Base-by-base conservation (phyloP, 768 basidiomycete genomes). In the Mycena amicta region DNA sequence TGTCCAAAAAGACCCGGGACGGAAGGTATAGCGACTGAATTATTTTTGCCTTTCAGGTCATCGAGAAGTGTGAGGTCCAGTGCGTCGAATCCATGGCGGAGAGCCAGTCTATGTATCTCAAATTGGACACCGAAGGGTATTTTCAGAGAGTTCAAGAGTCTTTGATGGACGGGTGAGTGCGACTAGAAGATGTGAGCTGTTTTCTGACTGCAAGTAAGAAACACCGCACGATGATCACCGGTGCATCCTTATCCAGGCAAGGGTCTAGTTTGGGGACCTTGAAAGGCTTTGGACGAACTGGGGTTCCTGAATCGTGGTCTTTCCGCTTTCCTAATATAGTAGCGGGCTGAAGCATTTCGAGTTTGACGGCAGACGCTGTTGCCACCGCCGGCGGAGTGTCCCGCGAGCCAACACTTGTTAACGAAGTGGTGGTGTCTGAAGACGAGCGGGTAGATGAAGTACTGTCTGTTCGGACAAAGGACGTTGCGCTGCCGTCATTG, bases 111-210 rank as follows among this genome's bases (percentile, higher is more conserved):
- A 77, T 69, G 1, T 83, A 86, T 75, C 62, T 85, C 82, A 70
- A 80, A 86, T 53, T 82, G 84, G 2, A 77, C 79, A 8, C 83
- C 80, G 56, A 75, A 80, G 2, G 76, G 72, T 4, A 83, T 57
- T 1, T 68, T 58, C 22, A 53, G 61, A 12, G 22, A 1, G 12
- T 57, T 33, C 30, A 63, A 59, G 28, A 50, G 23, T 6, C 62
- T 30, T 20, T 61, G 53, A 23, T 56, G 53, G 18, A 52, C 20
- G 16, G 58, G 39, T 25, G 61, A 60, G 53, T 60, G 50, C 33
- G 56, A 52, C 64, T 60, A 22, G 39, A 22, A n/a, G n/a, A n/a
- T n/a, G n/a, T n/a, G n/a, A n/a, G n/a, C n/a, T n/a, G n/a, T n/a
- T n/a, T n/a, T n/a, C n/a, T n/a, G n/a, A n/a, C n/a, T n/a, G n/a